These are phyloP conservation scores for Nakazawaea anatomiae DNA, from an alignment of 805 yeast species.

Conservation along the genomic window DNA sequence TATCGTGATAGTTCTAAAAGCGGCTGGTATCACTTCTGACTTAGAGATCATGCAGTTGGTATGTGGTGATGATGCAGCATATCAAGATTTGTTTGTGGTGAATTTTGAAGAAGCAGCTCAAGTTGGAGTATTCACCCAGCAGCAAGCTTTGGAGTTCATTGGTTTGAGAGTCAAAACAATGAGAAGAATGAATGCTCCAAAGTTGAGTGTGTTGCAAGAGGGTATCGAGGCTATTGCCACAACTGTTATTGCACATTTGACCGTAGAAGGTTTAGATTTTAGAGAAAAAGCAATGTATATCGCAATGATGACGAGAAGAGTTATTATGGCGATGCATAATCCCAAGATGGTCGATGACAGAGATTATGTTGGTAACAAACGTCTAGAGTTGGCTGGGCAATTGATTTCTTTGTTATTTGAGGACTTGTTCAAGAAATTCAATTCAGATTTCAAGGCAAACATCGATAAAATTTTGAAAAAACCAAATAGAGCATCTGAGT, in stretches of 20 bases:
- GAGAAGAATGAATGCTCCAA: conserved; percentile 80
- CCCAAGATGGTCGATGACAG: conserved; percentile 97
- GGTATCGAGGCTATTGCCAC: conserved; percentile 97
- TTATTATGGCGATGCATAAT: conserved; percentile 89
- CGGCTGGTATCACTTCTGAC: conserved; percentile 91
- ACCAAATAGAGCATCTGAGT: conserved; percentile 91
- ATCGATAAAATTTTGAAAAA: conserved; percentile 91
- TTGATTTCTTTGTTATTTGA: conserved; percentile 91
- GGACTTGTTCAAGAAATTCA: conserved; percentile 95
- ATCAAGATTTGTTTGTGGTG: conserved; percentile 88
- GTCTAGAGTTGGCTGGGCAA: conserved; percentile 96
- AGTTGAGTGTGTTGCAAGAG: conserved; percentile 77
- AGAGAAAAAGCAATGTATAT: conserved; percentile 91
- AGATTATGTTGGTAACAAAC: conserved; percentile 97
- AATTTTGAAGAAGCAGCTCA: conserved; percentile 92
- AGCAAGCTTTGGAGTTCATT: conserved; percentile 85
- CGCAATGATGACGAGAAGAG: conserved; percentile 96
- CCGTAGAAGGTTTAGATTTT: conserved; percentile 78
- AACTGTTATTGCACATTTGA: conserved; percentile 90
- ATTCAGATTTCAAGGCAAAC: conserved; percentile 88
- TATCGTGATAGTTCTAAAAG: conserved; percentile 86
- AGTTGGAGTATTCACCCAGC: conserved; percentile 82
- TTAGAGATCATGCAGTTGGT: conserved; percentile 90
- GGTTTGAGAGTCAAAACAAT: conserved; percentile 91
- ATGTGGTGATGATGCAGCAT: conserved; percentile 82